Conservation (phyloP, 2,329 filamentous ascomycete genomes). For the Diaporthe citriasiana region DNA sequence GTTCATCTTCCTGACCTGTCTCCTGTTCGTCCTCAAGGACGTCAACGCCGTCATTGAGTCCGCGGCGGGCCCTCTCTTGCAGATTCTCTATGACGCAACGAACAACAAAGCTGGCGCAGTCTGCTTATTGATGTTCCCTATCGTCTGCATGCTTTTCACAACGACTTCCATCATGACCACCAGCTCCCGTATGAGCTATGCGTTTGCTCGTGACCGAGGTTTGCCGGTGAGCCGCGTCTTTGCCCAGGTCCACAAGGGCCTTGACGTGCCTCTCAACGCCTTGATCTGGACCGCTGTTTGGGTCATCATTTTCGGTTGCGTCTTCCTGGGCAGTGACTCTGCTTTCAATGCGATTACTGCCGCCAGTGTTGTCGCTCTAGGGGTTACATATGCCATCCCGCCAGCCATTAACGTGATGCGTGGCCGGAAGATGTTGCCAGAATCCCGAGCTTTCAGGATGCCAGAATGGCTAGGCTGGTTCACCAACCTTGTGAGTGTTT, state of each 20-base stretch:
- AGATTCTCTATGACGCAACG: slow-evolving; percentile 71
- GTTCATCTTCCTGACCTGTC: slow-evolving; percentile 59
- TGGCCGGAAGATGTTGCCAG: slow-evolving; percentile 75
- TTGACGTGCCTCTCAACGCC: slow-evolving; percentile 77
- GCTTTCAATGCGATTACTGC: slow-evolving; percentile 81
- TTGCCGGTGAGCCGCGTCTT: slow-evolving; percentile 74
- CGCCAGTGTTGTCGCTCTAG: slow-evolving; percentile 78
- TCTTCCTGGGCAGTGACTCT: slow-evolving; percentile 74
- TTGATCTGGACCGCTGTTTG: slow-evolving; percentile 71
- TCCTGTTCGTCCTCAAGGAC: slow-evolving; percentile 75
- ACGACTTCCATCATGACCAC: slow-evolving; percentile 76
- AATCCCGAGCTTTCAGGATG: slow-evolving; percentile 55
- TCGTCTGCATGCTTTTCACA: slow-evolving; percentile 75
- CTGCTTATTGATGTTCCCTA: slow-evolving; percentile 76
- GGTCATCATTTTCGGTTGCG: slow-evolving; percentile 77
- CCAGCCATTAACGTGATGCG: slow-evolving; percentile 77
- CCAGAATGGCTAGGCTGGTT: slow-evolving; percentile 55
- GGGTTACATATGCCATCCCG: slow-evolving; percentile 81
- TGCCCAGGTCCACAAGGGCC: slow-evolving; percentile 70
- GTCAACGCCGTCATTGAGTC: slow-evolving; percentile 63
- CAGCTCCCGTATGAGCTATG: slow-evolving; percentile 75
- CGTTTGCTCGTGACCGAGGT: slow-evolving; percentile 77
- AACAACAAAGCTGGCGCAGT: slow-evolving; percentile 71
- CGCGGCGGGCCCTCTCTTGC: slow-evolving; percentile 52
- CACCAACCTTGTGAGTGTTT: slow-evolving; percentile 45